These are phyloP conservation scores for Diutina neorugosa DNA, from an alignment of 1,139 yeast species.

Conservation along the genomic window DNA sequence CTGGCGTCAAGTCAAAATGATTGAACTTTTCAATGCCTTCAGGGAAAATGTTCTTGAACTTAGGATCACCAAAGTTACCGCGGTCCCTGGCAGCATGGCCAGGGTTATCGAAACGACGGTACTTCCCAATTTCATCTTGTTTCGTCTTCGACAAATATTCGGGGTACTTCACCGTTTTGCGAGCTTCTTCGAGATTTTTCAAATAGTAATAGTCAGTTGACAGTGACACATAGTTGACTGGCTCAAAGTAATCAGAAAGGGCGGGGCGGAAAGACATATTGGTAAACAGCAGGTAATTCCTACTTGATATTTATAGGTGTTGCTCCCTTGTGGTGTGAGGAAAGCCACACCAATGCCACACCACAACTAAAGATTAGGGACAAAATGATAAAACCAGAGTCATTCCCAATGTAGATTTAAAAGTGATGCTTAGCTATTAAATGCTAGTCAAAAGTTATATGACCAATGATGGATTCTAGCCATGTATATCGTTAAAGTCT, in stretches of 20 bases:
- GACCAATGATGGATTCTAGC: too few species aligned
- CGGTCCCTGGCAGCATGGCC: constrained; percentile 5
- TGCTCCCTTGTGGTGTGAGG: not conserved
- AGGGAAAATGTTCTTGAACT: not conserved
- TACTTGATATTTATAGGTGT: not conserved
- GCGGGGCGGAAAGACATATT: not conserved
- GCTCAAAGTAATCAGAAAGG: not conserved
- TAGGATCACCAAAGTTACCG: not conserved
- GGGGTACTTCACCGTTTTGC: not conserved
- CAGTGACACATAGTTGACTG: not conserved
- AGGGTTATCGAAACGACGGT: constrained; percentile 8
- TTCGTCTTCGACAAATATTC: not conserved
- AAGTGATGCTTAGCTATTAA: too few species aligned
- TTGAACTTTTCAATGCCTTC: not conserved
- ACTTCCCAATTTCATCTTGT: not conserved
- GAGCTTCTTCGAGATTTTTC: not conserved
- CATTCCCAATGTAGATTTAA: too few species aligned
- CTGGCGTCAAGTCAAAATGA: not conserved
- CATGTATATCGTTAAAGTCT: too few species aligned
- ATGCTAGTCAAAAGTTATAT: too few species aligned
- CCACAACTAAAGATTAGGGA: not conserved
- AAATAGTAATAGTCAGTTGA: not conserved
- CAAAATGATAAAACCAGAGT: not conserved
- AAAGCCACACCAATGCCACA: not conserved
- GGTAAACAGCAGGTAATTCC: not conserved